phyloP scores from a whole-genome alignment of 78 protist genomes.

The Salpingoeca rosetta region DNA sequence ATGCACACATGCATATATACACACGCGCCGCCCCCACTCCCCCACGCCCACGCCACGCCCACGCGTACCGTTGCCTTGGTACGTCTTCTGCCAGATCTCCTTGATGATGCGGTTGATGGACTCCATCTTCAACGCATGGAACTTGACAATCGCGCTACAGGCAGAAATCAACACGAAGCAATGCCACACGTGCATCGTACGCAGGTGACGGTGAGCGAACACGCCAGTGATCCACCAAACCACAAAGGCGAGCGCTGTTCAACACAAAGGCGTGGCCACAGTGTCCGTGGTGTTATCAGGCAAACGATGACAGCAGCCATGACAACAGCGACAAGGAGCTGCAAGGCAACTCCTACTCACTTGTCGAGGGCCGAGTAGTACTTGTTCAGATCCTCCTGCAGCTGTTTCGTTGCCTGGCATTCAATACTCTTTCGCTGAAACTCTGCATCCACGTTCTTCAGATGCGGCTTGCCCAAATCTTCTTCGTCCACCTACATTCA shows the following conservation, averaged over 20 bases:
- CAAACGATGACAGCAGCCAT: too few relatives aligned
- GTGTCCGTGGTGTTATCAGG: too few relatives aligned
- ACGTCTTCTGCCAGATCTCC: slow-evolving; percentile 86
- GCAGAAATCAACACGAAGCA: too few relatives aligned
- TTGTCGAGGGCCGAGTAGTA: slow-evolving; percentile 50
- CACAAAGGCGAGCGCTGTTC: too few relatives aligned
- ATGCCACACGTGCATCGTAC: slow-evolving; percentile 31
- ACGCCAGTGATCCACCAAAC: slow-evolving; percentile 25
- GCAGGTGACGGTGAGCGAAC: slow-evolving; percentile 9
- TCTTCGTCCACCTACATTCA: not conserved
- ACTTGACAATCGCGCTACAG: slow-evolving; percentile 49
- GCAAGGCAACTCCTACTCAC: not conserved
- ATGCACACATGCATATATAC: too few relatives aligned
- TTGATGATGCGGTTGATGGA: slow-evolving; percentile 81
- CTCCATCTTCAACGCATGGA: slow-evolving; percentile 78
- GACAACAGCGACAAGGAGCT: too few relatives aligned
- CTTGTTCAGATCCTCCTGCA: slow-evolving; percentile 32
- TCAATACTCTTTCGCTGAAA: too few relatives aligned
- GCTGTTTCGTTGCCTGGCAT: not conserved
- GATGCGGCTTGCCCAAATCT: not conserved
- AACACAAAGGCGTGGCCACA: not conserved
- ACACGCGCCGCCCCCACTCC: not conserved
- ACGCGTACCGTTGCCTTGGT: slow-evolving; percentile 40
- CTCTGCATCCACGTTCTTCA: too few relatives aligned
- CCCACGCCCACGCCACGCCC: not conserved